Evolutionary conservation across 495 filamentous ascomycete genomes (phyloP), one percentile per base, ranked within the genome.

Genomic region (Entonaema liquescens): DNA sequence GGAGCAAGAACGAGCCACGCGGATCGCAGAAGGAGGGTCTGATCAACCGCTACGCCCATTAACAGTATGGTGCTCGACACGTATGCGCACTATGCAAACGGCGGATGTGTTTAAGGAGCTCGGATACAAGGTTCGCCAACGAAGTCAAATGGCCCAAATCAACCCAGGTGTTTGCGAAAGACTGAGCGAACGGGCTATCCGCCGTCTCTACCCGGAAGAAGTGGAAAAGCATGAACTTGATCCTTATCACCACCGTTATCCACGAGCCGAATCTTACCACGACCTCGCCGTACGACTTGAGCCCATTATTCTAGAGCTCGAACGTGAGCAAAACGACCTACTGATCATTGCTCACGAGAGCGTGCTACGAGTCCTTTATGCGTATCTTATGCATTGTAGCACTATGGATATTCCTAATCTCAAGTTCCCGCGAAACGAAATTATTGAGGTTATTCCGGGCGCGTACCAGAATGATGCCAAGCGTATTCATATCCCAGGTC

Each of bases 261-360:
- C 95, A 29, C 87, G 95, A 54, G 95, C 95, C 44, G 95, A 99
- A 93, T 98, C 95, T 23, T 99, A 99, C 78, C 95, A 99, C 79
- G 95, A 99, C 76, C 88, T 99, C 40, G 96, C 96, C 25, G 95
- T 98, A 62, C 92, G 96, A 21, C 88, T 98, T n/a, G 96, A 99
- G 79, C 96, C 96, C 8, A 95, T 99, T 67, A 99, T 99, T 78
- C 87, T 99, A 9, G 96, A 99, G 79, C 86, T 99, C 3, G 96
- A 99, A 80, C 91, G 96, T 35, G 95, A 99, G 78, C 92, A 97
- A 76, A 97, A 96, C 65, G 96, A 99, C 79, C 84, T 99, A 40
- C 84, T 99, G 29, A 97, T 99, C 69, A 97, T 99, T 77, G 96
- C 96, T 13, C 96, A 99, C 76, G 96, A 99, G 79, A 95, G 92